phyloP scores from a whole-genome alignment of 2,329 filamentous ascomycete genomes.

The Fusarium cyanostomum region DNA sequence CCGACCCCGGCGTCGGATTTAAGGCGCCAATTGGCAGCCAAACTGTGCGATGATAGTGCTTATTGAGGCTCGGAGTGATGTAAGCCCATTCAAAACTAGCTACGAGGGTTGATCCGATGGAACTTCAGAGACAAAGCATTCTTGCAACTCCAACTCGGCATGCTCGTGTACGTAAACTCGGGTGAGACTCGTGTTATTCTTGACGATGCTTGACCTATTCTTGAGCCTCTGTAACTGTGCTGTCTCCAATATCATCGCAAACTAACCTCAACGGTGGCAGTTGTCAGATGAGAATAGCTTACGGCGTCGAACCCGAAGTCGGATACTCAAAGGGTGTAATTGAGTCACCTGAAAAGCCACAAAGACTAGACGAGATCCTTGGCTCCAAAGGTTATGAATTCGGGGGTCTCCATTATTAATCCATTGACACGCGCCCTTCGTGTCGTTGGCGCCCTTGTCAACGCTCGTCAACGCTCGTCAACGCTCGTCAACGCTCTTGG shows the following conservation, averaged over 20 bases:
- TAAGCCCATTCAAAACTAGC: neutral
- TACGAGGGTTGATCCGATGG: conserved; percentile 14
- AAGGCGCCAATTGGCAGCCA: neutral
- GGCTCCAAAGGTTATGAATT: neutral
- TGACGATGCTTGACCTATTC: no score
- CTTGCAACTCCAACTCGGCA: conserved; percentile 3
- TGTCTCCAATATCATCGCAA: no score
- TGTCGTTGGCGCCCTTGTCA: conserved; percentile 31
- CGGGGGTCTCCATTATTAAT: conserved; percentile 33
- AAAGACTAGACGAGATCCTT: conserved; percentile 5
- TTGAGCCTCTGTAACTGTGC: no score
- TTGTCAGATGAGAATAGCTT: no score
- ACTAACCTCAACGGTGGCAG: neutral
- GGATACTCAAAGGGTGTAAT: neutral
- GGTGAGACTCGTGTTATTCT: neutral
- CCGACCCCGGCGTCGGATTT: conserved; percentile 10
- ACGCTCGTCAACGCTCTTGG: conserved; percentile 11
- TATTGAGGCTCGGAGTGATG: neutral
- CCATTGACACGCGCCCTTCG: conserved; percentile 18
- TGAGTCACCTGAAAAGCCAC: conserved; percentile 35
- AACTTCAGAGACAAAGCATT: neutral
- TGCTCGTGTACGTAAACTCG: conserved; percentile 30
- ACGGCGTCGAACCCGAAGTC: no score
- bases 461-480: conserved; percentile 12
- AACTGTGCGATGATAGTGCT: neutral